Percentiles rank a stretch among this genome's conserved stretches.
These are phyloP conservation scores for Diplodia corticola DNA, from an alignment of 2,329 filamentous ascomycete genomes.

Conservation along the genomic window DNA sequence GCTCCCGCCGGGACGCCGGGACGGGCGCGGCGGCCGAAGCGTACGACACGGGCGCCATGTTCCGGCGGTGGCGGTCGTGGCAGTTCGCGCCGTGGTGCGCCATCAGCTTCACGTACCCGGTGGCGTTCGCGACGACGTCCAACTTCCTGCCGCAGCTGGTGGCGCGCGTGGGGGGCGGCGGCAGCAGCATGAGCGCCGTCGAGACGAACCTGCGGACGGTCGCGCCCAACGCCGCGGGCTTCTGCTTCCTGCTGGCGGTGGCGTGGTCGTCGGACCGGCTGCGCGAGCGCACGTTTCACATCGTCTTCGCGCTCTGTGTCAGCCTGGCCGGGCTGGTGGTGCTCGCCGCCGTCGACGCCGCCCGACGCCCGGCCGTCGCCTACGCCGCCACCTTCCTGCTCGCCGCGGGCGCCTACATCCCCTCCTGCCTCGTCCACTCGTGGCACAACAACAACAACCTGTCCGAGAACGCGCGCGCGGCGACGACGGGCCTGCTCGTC, in stretches of 20 bases:
- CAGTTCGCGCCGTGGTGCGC: constrained; percentile 49
- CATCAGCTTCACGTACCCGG: constrained; percentile 51
- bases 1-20: constrained; percentile 47
- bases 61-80: constrained; percentile 46
- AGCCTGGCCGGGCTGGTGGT: constrained; percentile 11
- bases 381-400: constrained; percentile 21
- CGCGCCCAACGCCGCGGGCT: constrained; percentile 21
- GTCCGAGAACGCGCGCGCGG: constrained; percentile 11
- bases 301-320: constrained; percentile 13
- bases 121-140: constrained; percentile 48
- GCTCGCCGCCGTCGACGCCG: constrained; percentile 4
- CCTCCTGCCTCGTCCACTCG: constrained; percentile 15
- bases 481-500: constrained; percentile 4
- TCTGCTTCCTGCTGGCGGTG: constrained; percentile 3
- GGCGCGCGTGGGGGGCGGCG: constrained; percentile 6
- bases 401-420: constrained; percentile 6
- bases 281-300: constrained; percentile 21
- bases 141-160: constrained; percentile 49
- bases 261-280: constrained; percentile 12
- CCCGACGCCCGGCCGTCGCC: neutral
- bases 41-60: constrained; percentile 46
- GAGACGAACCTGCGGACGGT: constrained; percentile 22
- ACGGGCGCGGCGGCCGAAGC: constrained; percentile 41
- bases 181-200: too few relatives aligned
- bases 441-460: constrained; percentile 22